A percentile compares a stretch with the other conserved stretches of the same genome.
phyloP scores from a whole-genome alignment of 441 rosid genomes.

The Erodium chrysanthum region DNA sequence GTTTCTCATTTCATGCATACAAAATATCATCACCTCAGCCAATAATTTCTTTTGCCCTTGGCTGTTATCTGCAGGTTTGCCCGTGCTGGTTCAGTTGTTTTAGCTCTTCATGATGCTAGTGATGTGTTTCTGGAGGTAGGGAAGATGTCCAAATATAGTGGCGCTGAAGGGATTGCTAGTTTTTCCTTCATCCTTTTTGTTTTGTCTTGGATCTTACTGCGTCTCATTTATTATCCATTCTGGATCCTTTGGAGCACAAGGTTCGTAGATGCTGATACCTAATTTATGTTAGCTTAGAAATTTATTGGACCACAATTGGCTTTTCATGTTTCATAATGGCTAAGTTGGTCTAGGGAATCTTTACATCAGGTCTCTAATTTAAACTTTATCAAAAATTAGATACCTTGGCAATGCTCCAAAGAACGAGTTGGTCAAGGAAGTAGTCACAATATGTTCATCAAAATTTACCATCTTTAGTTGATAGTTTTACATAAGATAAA shows the following conservation, averaged over 20 bases:
- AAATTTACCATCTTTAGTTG: neutral
- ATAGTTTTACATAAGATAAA: neutral
- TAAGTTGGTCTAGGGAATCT: neutral
- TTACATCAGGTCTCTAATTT: neutral
- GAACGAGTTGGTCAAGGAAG: neutral
- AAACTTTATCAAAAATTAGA: constrained; percentile 1
- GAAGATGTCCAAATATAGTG: constrained; percentile 86
- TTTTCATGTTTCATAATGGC: neutral
- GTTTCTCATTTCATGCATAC: too few relatives aligned
- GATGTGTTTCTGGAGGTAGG: constrained; percentile 90
- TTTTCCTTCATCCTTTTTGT: constrained; percentile 66
- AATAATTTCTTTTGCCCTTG: constrained; percentile 6
- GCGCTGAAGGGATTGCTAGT: constrained; percentile 74
- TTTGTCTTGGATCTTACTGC: constrained; percentile 74
- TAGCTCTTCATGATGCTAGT: constrained; percentile 92
- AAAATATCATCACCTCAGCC: neutral
- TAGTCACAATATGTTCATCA: too few relatives aligned
- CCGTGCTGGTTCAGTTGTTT: constrained; percentile 75
- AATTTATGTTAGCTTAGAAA: constrained; percentile 1
- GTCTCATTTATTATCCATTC: constrained; percentile 84
- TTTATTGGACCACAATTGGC: neutral
- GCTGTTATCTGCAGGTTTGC: constrained; percentile 47
- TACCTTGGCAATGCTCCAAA: neutral
- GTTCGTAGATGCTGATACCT: constrained; percentile 32
- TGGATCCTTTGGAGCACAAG: constrained; percentile 98